Evolutionary conservation across 352 stramenopile species (phyloP).

Genomic region (Pythium diclinum): DNA sequence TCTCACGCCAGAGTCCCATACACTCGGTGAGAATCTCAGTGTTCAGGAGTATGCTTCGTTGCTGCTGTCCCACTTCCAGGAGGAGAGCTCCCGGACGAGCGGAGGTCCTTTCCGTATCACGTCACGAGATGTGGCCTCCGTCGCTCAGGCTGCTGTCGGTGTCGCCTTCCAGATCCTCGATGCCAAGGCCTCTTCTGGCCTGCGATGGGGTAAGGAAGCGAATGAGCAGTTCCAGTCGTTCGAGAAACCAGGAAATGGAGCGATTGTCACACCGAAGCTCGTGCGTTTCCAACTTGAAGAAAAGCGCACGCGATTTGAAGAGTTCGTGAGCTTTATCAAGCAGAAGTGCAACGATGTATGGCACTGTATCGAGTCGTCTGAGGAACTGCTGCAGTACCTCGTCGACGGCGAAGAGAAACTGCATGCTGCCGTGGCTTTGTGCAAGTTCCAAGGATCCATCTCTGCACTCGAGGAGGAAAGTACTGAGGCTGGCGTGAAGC

Average conservation of each 20-base stretch:
- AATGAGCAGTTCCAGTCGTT: slow-evolving; percentile 23
- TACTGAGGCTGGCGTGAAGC: slow-evolving; percentile 17
- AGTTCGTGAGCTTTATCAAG: slow-evolving; percentile 69
- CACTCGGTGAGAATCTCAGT: slow-evolving; percentile 26
- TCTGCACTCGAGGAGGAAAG: slow-evolving; percentile 31
- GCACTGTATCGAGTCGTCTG: slow-evolving; percentile 51
- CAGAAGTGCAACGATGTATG: slow-evolving; percentile 57
- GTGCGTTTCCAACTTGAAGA: slow-evolving; percentile 84
- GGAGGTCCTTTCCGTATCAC: slow-evolving; percentile 39
- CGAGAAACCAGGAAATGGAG: slow-evolving; percentile 4
- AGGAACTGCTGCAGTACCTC: slow-evolving; percentile 50
- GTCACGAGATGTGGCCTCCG: slow-evolving; percentile 35
- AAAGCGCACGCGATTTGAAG: slow-evolving; percentile 54
- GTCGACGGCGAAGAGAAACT: slow-evolving; percentile 76
- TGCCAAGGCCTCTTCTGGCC: slow-evolving; percentile 71
- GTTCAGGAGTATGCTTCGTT: slow-evolving; percentile 60
- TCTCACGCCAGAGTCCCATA: slow-evolving; percentile 34
- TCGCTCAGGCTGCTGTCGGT: slow-evolving; percentile 58
- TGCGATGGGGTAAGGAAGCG: slow-evolving; percentile 65
- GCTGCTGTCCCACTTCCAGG: slow-evolving; percentile 58
- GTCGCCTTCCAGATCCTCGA: slow-evolving; percentile 76
- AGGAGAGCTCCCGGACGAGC: slow-evolving; percentile 22
- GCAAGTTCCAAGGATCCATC: slow-evolving; percentile 74
- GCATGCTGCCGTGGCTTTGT: slow-evolving; percentile 65
- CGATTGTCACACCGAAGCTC: slow-evolving; percentile 72